Conservation (phyloP, 2,329 filamentous ascomycete species). For the Cercospora sojina region DNA sequence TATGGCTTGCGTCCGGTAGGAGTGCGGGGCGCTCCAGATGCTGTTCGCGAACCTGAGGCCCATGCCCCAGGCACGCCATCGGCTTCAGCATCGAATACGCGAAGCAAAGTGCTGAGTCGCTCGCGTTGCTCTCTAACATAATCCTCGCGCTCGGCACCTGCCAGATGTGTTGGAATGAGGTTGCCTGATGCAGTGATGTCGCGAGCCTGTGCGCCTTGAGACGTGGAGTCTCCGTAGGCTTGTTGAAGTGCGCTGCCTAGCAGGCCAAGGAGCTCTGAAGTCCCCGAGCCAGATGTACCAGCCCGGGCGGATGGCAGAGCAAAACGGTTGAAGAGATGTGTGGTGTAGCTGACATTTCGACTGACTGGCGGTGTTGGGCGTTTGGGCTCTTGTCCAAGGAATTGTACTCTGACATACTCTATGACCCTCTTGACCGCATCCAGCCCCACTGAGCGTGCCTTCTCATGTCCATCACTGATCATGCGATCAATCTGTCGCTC, state of each 20-base stretch:
- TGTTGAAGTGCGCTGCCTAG: slow-evolving; percentile 70
- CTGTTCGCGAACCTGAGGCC: slow-evolving; percentile 25
- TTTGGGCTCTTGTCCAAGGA: slow-evolving; percentile 72
- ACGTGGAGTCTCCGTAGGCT: slow-evolving; percentile 38
- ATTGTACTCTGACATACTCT: slow-evolving; percentile 65
- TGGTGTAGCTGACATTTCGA: slow-evolving; percentile 64
- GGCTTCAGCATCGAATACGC: slow-evolving; percentile 77
- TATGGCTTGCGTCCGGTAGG: slow-evolving; percentile 34
- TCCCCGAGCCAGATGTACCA: slow-evolving; percentile 45
- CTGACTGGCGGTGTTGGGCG: slow-evolving; percentile 50
- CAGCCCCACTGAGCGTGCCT: slow-evolving; percentile 72
- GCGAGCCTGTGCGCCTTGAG: slow-evolving; percentile 45
- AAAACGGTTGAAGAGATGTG: slow-evolving; percentile 80
- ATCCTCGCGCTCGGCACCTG: slow-evolving; percentile 65
- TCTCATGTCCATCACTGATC: slow-evolving; percentile 78
- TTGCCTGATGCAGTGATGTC: slow-evolving; percentile 59
- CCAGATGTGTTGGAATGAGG: slow-evolving; percentile 70
- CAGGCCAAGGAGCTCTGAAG: slow-evolving; percentile 71
- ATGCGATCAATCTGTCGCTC: slow-evolving; percentile 87
- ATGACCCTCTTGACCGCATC: slow-evolving; percentile 51
- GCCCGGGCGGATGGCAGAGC: slow-evolving; percentile 71
- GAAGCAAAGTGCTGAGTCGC: slow-evolving; percentile 69
- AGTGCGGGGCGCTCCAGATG: slow-evolving; percentile 26
- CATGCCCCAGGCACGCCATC: slow-evolving; percentile 44
- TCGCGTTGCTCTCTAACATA: slow-evolving; percentile 81